Percentiles rank a stretch among this genome's conserved stretches.
These are phyloP conservation scores for Botrytis tulipae DNA, from an alignment of 2,329 filamentous ascomycete genomes.

Conservation along the genomic window DNA sequence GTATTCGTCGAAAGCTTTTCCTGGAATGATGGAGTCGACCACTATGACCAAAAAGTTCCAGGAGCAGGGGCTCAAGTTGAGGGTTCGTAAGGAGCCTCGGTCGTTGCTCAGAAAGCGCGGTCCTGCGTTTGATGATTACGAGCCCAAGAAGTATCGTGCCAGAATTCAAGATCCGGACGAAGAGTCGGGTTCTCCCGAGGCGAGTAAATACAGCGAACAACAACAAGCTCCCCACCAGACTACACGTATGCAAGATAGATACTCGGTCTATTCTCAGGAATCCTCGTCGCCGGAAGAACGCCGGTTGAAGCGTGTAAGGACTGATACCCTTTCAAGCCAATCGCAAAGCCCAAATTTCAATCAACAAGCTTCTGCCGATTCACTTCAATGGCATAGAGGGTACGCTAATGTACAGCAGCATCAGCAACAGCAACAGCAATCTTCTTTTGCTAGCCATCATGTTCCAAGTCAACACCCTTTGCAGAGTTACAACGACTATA, in stretches of 20 bases:
- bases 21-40: constrained; percentile 78
- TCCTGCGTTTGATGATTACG: constrained; percentile 38
- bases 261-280: constrained; percentile 15
- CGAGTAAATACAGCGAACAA: constrained; percentile 15
- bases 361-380: constrained; percentile 3
- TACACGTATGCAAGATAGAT: constrained; percentile 13
- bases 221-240: neutral
- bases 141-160: constrained; percentile 34
- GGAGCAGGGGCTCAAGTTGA: constrained; percentile 80
- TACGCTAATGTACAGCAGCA: neutral
- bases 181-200: neutral
- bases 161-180: constrained; percentile 1
- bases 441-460: constrained; percentile 14
- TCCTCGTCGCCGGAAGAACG: constrained; percentile 12
- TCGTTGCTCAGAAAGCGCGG: constrained; percentile 41
- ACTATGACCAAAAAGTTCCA: constrained; percentile 78
- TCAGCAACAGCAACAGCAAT: neutral
- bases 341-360: constrained; percentile 14
- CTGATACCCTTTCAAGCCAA: constrained; percentile 1
- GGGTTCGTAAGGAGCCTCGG: constrained; percentile 79
- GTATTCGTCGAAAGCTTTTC: constrained; percentile 66
- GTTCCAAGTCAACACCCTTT: constrained; percentile 10
- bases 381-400: constrained; percentile 11
- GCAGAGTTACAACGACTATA: constrained; percentile 18
- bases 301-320: constrained; percentile 6